phyloP scores from a whole-genome alignment of 2,329 filamentous ascomycete species.

The Fusarium haematococcum region DNA sequence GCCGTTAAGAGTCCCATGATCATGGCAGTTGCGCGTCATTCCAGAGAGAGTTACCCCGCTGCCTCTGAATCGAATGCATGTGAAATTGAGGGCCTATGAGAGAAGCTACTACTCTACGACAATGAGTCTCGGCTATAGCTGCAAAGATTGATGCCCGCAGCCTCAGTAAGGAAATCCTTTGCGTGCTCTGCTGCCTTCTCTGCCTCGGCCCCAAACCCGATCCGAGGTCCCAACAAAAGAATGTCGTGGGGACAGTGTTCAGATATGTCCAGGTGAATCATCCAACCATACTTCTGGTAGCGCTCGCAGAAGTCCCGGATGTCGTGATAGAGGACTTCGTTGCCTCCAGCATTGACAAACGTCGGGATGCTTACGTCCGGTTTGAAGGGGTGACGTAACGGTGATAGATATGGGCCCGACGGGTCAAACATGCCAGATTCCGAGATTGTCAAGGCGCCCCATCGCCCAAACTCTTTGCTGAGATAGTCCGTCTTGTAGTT shows the following conservation, averaged over 20 bases:
- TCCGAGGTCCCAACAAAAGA: slow-evolving; percentile 24
- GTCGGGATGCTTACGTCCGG: slow-evolving; percentile 12
- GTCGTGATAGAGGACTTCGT: slow-evolving; percentile 32
- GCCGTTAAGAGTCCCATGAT: background rate
- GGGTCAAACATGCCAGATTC: slow-evolving; percentile 25
- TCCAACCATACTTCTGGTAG: slow-evolving; percentile 33
- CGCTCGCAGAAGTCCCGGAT: slow-evolving; percentile 28
- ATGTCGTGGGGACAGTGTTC: slow-evolving; percentile 36
- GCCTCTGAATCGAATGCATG: slow-evolving; percentile 7
- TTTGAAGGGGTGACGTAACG: slow-evolving; percentile 32
- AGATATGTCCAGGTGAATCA: slow-evolving; percentile 26
- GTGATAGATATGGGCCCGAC: slow-evolving; percentile 29
- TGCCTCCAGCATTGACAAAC: slow-evolving; percentile 30
- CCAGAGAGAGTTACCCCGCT: background rate
- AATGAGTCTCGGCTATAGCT: background rate
- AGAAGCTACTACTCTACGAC: background rate
- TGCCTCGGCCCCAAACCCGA: slow-evolving; percentile 32
- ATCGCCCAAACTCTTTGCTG: slow-evolving; percentile 30
- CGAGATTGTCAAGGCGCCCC: slow-evolving; percentile 34
- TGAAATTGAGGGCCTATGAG: slow-evolving; percentile 14
- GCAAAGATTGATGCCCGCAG: slow-evolving; percentile 16
- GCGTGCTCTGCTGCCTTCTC: slow-evolving; percentile 28
- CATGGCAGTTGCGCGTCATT: background rate
- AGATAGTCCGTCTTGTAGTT: slow-evolving; percentile 39
- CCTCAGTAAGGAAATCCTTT: slow-evolving; percentile 18